Evolutionary conservation across 257 asterid genomes (phyloP).

Genomic region (Petrea volubilis): DNA sequence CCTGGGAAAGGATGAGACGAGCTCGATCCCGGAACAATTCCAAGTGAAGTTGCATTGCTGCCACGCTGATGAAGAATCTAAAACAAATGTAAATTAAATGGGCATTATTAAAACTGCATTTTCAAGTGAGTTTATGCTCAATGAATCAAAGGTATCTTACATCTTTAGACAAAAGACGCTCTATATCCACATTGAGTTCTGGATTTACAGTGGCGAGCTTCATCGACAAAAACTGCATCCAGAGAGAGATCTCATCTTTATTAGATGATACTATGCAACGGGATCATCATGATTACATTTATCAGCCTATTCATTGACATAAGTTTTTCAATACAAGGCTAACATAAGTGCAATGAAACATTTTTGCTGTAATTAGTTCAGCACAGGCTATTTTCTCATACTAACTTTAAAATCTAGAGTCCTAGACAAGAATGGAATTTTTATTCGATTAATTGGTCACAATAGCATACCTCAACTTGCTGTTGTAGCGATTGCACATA

Average conservation of each 20-base stretch:
- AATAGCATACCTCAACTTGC: constrained; percentile 41
- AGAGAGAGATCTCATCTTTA: constrained; percentile 12
- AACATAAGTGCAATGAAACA: not conserved
- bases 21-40: constrained; percentile 45
- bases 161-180: constrained; percentile 59
- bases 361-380: not conserved
- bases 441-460: not conserved
- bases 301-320: not conserved
- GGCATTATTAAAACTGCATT: not conserved
- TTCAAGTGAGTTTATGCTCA: not conserved
- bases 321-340: not conserved
- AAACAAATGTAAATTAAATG: constrained; percentile 3
- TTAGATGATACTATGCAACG: not conserved
- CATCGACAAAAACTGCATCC: constrained; percentile 76
- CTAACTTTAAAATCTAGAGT: not conserved
- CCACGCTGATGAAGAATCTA: constrained; percentile 61
- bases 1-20: constrained; percentile 50
- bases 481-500: constrained; percentile 82
- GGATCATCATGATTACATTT: not conserved
- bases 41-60: constrained; percentile 43
- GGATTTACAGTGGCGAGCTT: constrained; percentile 85
- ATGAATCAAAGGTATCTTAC: constrained; percentile 33
- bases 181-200: constrained; percentile 59
- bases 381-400: not conserved
- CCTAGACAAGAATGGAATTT: not conserved